Base-by-base conservation (phyloP, 805 yeast genomes). In the Pichia gijzeniarum region DNA sequence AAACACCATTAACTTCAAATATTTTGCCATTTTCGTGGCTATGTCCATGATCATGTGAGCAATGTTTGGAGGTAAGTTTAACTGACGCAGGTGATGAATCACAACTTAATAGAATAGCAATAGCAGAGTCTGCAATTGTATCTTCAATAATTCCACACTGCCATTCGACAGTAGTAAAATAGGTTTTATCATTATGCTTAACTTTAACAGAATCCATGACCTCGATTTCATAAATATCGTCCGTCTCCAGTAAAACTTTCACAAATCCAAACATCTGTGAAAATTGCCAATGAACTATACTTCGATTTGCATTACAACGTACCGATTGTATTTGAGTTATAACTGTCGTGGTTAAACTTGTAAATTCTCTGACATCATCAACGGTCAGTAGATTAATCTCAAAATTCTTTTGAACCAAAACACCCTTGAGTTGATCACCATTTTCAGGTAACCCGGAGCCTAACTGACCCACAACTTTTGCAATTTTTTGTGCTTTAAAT, bases 11-110 rank as follows among this genome's bases (percentile, higher is more conserved):
- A 10, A 30, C 14, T 12, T 30, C 33, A 9, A 5, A 10, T 5
- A 30, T 5, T 14, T 30, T 5, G 37, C 32, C 22, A 25, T 25
- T 25, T 16, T 40, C 35, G 20, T 16, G 22, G 17, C 14, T 19
- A 25, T 25, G 19, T 4, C 25, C 13, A 18, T 50, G 52, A 2
- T 49, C 49, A 35, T 64, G 67, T 4, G 49, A 45, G 35, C 84
- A 80, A 1, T 71, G 52, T 44, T 74, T 73, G 5, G 95, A 80
- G 13, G 95, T 80, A 52, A 88, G 63, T 60, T 91, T 93, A 25
- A 93, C 95, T 6, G 97, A 87, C 2, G 96, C 95, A 10, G 96
- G 96, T 0, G 96, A 81, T 0, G 96, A 82, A 61, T 93, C 99
- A 35, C 91, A 93, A 38, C 95, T 86, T 64, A 91, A 74, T 28